Evolutionary conservation across 805 yeast genomes (phyloP), one percentile per base, ranked within the genome.

Genomic region (Debaryomyces tyrocola): DNA sequence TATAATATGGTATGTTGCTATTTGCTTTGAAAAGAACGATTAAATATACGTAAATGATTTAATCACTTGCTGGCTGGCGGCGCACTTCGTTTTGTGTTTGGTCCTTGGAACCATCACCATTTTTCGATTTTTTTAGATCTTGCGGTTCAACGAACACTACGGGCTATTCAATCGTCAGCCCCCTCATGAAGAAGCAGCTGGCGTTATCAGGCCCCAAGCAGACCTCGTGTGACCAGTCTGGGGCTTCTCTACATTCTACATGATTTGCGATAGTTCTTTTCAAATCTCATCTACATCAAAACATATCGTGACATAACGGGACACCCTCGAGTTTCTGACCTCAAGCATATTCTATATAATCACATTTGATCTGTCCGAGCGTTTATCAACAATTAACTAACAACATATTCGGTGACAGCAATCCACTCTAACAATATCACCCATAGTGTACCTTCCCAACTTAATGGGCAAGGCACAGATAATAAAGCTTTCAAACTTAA

Each of bases 231-330:
- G 27, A 9, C 10, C 7, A 9, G 2, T 9, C 27, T 24, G 27
- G 27, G 27, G 10, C 10, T 24, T 24, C 27, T 9, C 27, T 24
- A 24, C 27, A 24, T 24, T 24, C 27, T 24, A 24, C 27, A 24
- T 24, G 27, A 24, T 24, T 24, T 24, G 27, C 27, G 27, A 24
- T 24, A 24, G 27, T 24, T 24, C 10, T 24, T 24, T 24, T 5
- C 27, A 24, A 24, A 24, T 24, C 27, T 24, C 3, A 24, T 17
- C 27, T 24, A 24, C 27, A 24, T 24, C 27, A 24, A 24, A 17
- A 24, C 17, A 58, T 71, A 71, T 72, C 40, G 71, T 70, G 76
- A 64, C 59, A 58, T 70, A 69, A 72, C 77, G 77, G 77, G 77
- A 72, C 59, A 67, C 74, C 49, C 58, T 39, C 54, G 53, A 60